These are phyloP conservation scores for Pisolithus tinctorius DNA, from an alignment of 768 basidiomycete species.

Conservation along the genomic window DNA sequence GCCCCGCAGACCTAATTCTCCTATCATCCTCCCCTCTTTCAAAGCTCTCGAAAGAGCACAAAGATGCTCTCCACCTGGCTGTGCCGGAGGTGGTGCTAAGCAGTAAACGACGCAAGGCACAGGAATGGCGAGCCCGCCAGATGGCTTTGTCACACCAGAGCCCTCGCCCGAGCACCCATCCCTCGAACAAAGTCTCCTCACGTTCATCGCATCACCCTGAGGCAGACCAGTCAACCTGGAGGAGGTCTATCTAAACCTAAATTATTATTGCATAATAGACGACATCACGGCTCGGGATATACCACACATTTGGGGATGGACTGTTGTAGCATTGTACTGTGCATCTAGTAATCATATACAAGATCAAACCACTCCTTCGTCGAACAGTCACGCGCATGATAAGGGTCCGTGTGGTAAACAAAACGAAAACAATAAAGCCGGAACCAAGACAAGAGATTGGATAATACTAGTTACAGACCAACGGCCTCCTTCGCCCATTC, in stretches of 20 bases:
- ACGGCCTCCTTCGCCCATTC: conserved; percentile 4
- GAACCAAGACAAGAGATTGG: background rate
- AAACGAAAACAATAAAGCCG: background rate
- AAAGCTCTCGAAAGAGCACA: conserved; percentile 4
- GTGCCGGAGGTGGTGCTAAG: conserved; percentile 24
- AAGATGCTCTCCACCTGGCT: conserved; percentile 5
- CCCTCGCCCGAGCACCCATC: background rate
- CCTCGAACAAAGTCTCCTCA: background rate
- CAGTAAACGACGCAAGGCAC: conserved; percentile 21
- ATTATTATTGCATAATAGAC: background rate
- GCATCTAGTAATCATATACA: too few species aligned
- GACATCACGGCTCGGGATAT: background rate
- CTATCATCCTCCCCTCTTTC: conserved; percentile 19
- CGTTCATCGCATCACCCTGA: background rate
- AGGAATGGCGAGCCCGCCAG: conserved; percentile 14
- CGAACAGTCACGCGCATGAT: too few species aligned
- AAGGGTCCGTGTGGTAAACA: too few species aligned
- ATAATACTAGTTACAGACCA: conserved; percentile 7
- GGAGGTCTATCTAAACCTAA: background rate
- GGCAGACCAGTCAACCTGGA: background rate
- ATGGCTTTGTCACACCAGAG: background rate
- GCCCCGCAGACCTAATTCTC: conserved; percentile 18
- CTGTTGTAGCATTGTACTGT: background rate
- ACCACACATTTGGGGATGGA: background rate
- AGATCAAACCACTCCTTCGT: too few species aligned